phyloP scores from a whole-genome alignment of 73 alveolate species.

The Durusdinium trenchii region DNA sequence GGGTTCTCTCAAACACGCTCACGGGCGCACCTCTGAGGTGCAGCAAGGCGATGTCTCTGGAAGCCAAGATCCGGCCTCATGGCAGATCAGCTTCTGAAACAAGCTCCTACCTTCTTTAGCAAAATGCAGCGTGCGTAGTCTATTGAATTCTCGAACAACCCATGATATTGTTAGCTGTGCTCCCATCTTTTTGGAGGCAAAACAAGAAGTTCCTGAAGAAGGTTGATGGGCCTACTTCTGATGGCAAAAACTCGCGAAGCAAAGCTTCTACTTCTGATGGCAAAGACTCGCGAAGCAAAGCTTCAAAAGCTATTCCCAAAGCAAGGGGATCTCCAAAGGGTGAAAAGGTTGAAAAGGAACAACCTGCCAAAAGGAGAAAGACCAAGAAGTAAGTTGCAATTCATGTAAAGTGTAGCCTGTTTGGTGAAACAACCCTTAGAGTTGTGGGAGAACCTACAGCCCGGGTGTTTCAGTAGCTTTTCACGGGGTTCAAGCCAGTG shows the following conservation, averaged over 20 bases:
- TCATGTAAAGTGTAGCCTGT: too few relatives aligned
- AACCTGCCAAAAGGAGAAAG: too few relatives aligned
- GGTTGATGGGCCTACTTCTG: neutral
- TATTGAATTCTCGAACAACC: neutral
- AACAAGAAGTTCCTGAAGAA: slow-evolving; percentile 16
- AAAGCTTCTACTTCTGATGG: neutral
- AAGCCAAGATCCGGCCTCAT: slow-evolving; percentile 8
- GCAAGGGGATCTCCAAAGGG: neutral
- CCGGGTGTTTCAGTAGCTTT: too few relatives aligned
- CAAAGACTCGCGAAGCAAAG: neutral
- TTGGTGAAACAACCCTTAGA: too few relatives aligned
- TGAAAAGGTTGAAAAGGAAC: too few relatives aligned
- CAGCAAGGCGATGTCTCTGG: neutral
- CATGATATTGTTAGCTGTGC: neutral
- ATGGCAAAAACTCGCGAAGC: neutral
- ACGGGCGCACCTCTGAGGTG: neutral
- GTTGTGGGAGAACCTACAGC: too few relatives aligned
- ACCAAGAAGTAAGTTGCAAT: neutral
- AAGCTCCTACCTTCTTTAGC: neutral
- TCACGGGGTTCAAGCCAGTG: too few relatives aligned
- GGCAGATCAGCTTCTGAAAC: neutral
- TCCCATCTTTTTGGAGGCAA: neutral
- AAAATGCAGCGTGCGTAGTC: neutral
- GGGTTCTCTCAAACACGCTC: neutral
- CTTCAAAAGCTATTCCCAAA: neutral